Percentiles rank a stretch among this genome's conserved stretches.
Conservation (phyloP, 1,284 basidiomycete genomes). For the Apiotrichum siamense region DNA sequence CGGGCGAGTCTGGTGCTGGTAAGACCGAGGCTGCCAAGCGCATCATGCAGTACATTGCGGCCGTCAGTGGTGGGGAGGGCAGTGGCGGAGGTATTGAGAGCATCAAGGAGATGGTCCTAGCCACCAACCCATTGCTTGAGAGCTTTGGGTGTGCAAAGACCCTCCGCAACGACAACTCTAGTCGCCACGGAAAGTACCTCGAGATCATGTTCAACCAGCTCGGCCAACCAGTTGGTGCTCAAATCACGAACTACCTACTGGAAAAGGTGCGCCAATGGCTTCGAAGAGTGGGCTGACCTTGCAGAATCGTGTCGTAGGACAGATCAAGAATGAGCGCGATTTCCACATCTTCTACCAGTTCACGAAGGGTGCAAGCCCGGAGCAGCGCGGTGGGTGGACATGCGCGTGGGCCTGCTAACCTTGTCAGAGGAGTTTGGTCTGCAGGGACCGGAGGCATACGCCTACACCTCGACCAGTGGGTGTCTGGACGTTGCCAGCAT, state of each 20-base stretch:
- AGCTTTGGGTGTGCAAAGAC: constrained; percentile 99
- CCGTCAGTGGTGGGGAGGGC: constrained; percentile 72
- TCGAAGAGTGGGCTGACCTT: constrained; percentile 6
- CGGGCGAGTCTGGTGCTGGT: constrained; percentile 94
- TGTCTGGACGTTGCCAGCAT: constrained; percentile 90
- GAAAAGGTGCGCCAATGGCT: constrained; percentile 61
- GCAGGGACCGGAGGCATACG: constrained; percentile 94
- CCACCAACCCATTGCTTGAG: constrained; percentile 95
- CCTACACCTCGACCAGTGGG: constrained; percentile 84
- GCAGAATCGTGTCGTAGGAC: constrained; percentile 84
- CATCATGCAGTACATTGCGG: constrained; percentile 99
- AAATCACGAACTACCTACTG: constrained; percentile 96
- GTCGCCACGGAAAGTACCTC: constrained; percentile 97
- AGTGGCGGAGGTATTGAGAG: constrained; percentile 67
- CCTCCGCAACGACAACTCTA: constrained; percentile 95
- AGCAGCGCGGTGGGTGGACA: constrained; percentile 65
- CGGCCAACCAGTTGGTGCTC: constrained; percentile 92
- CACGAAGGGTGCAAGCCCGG: constrained; percentile 85
- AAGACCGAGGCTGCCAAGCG: constrained; percentile 97
- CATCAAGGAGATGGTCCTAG: constrained; percentile 99
- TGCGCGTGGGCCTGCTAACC: neutral
- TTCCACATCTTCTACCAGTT: constrained; percentile 99
- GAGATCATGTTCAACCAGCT: constrained; percentile 97
- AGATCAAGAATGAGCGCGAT: constrained; percentile 92
- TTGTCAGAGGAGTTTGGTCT: constrained; percentile 83